Evolutionary conservation across 257 asterid species (phyloP), one percentile per base, ranked within the genome.

Genomic region (Solanum sejunctum): DNA sequence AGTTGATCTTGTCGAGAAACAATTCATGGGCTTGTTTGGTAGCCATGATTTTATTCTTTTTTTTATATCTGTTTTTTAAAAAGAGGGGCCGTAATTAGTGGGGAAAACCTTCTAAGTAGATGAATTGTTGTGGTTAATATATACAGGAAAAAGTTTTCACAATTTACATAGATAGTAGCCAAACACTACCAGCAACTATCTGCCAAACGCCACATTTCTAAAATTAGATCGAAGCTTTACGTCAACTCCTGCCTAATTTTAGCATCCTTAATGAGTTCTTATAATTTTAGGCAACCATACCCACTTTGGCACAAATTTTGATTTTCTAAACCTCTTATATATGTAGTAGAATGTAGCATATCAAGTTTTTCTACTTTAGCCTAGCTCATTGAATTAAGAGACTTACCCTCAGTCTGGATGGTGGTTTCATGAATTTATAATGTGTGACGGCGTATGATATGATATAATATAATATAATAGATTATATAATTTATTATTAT

Each of bases 401-500:
- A 36, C 41, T 36, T 32, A 32, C 36, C 3, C 3, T 32, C 32
- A 32, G 0, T 3, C 0, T 2, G 36, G 36, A 32, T 32, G 36
- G 36, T 32, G 36, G 1, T 32, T 32, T 32, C 36, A 2, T 32
- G 36, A 0, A 32, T 32, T 32, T 3, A 32, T 32, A 2, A 32
- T 3, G 36, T 32, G 36, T 32, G 3, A 2, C 1, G 0, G 0
- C 36, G 0, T 32, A 32, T 32, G 36, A 0, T 32, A 32, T 3
- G 36, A 3, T 32, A 32, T 2, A 28, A 1, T 26, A 26, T 3
- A 28, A 28, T 0, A 28, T 0, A 1, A 32, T 3, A 32, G 36
- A 32, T 32, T 32, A 3, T 32, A 32, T 32, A 3, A 0, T 32
- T 2, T 32, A 32, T 32, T 32, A 32, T 32, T 32, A 3, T 32